Evolutionary conservation across 108 stramenopile genomes (phyloP).

Genomic region (Skeletonema tropicum): DNA sequence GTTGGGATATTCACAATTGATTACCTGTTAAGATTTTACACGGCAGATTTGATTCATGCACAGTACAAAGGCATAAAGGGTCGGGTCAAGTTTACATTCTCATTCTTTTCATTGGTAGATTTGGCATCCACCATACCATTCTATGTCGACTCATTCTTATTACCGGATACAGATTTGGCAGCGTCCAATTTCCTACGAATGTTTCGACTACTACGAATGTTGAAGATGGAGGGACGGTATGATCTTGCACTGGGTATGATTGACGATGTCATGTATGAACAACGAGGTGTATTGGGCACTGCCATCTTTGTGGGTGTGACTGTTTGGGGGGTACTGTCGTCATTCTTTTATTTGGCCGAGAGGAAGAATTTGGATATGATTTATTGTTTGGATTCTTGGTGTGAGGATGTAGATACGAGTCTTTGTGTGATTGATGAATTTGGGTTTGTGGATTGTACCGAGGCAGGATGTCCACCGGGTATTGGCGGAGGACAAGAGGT

Average conservation of each 20-base stretch:
- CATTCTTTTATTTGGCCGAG: conserved; percentile 85
- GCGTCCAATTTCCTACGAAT: conserved; percentile 86
- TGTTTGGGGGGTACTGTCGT: conserved; percentile 74
- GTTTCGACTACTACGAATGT: conserved; percentile 91
- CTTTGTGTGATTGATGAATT: conserved; percentile 70
- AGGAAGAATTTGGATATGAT: conserved; percentile 78
- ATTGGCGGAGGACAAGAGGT: conserved; percentile 44
- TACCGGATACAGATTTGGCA: conserved; percentile 62
- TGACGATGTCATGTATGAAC: conserved; percentile 80
- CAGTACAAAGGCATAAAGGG: conserved; percentile 52
- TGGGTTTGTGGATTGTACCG: conserved; percentile 75
- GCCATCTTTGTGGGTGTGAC: conserved; percentile 88
- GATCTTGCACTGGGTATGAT: conserved; percentile 76
- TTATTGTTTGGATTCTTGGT: conserved; percentile 70
- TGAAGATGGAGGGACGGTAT: conserved; percentile 87
- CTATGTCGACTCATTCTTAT: conserved; percentile 83
- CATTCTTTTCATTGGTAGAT: conserved; percentile 83
- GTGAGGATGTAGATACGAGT: conserved; percentile 63
- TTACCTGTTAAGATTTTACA: conserved; percentile 74
- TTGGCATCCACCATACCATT: conserved; percentile 87
- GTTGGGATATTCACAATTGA: conserved; percentile 83
- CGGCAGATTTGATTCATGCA: conserved; percentile 62
- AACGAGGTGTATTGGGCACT: conserved; percentile 72
- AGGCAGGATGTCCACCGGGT: conserved; percentile 59
- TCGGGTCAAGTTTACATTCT: conserved; percentile 56